Evolutionary conservation across 345 rosid species (phyloP), one percentile per base, ranked within the genome.

Genomic region (Limnanthes douglasii): DNA sequence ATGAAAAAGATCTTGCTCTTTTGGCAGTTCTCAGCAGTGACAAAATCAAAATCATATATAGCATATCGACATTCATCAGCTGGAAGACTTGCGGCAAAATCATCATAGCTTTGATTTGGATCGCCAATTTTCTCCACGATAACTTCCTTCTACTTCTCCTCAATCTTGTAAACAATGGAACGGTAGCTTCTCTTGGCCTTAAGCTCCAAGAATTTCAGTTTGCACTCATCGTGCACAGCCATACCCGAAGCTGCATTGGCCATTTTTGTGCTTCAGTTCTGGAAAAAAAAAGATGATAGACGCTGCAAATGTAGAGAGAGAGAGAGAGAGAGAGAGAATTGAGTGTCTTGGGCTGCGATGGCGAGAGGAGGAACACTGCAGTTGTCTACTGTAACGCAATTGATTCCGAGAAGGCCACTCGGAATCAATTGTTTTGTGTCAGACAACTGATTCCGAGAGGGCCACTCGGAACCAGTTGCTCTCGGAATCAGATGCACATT

Each of bases 1-100:
- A 78, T 63, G 68, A 78, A 78, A 60, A 70, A 60, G 37, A 78
- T 78, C 64, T 73, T 78, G 69, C 76, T 70, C 49, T 78, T 78
- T 59, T 73, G 88, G 60, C 61, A 56, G 8, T 74, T 73, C 65
- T 78, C 90, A 15, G 51, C 42, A 0, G 90, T 74, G 17, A 64
- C 67, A 63, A 68, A 78, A 43, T 78, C 80, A 7, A 46, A 58
- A 47, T 58, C 64, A 46, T 51, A 58, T 32, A 58, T 58, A 30
- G 64, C 64, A 39, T 74, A 74, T 1, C 90, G 68, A 37, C 90
- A 78, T 53, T 78, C 84, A 15, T 68, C 5, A 16, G 60, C 60
- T 0, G 90, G 90, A 34, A 78, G 51, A 9, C 65, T 62, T 2
- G 45, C 45, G 8, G 74, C 30, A 64, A 73, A 78, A 50, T 68